Percentiles rank a stretch among this genome's conserved stretches.
These are phyloP conservation scores for Kitagawia praeruptora DNA, from an alignment of 129 eudicot species.

Conservation along the genomic window DNA sequence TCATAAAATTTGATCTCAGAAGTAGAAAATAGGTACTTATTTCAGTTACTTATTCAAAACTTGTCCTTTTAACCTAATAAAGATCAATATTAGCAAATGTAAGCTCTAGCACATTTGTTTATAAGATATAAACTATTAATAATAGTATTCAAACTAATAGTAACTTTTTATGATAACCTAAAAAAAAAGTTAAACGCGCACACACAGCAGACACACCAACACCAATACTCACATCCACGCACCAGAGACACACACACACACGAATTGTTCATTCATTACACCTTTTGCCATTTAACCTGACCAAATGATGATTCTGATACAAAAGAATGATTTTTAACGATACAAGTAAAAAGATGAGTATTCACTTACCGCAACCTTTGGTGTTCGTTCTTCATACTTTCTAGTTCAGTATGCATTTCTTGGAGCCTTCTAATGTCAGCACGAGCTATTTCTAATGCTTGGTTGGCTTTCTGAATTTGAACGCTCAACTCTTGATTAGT, in stretches of 20 bases:
- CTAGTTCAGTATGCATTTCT: constrained; percentile 62
- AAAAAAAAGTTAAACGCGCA: too few species aligned
- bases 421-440: constrained; percentile 51
- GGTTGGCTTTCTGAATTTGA: constrained; percentile 35
- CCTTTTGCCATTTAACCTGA: not conserved
- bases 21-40: not conserved
- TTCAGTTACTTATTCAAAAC: too few species aligned
- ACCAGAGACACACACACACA: not conserved
- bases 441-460: constrained; percentile 43
- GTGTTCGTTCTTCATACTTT: constrained; percentile 67
- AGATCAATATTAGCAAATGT: not conserved
- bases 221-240: too few species aligned
- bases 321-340: not conserved
- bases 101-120: not conserved
- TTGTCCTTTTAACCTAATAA: not conserved
- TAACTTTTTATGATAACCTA: too few species aligned
- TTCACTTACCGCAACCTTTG: constrained; percentile 29
- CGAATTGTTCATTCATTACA: not conserved
- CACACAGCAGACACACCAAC: not conserved
- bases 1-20: not conserved
- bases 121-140: too few species aligned
- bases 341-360: not conserved
- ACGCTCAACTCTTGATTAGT: constrained; percentile 49
- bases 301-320: constrained; percentile 4
- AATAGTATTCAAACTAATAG: not conserved